Evolutionary conservation across 2,329 filamentous ascomycete genomes (phyloP).

Genomic region (Apiospora phragmitis): DNA sequence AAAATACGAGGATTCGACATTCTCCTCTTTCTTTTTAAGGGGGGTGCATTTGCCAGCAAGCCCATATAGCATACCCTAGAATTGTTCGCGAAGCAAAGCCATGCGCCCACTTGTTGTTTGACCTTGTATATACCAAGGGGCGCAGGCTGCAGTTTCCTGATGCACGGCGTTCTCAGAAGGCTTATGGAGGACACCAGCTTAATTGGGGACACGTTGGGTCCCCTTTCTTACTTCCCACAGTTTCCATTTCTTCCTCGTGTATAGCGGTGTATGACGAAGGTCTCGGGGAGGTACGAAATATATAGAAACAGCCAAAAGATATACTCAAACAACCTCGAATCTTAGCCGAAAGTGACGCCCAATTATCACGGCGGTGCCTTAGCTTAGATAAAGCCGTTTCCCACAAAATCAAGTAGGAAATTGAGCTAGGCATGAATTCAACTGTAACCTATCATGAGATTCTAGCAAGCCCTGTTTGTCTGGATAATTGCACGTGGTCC

Average conservation of each 20-base stretch:
- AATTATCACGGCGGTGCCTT: neutral
- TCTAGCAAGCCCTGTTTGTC: too few species aligned
- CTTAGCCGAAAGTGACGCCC: neutral
- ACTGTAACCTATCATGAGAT: neutral
- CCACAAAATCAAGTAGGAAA: neutral
- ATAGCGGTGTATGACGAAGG: neutral
- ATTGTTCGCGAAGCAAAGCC: neutral
- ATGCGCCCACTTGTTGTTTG: neutral
- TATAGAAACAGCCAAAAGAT: conserved; percentile 6
- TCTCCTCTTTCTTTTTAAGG: neutral
- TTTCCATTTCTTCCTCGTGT: neutral
- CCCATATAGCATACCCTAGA: neutral
- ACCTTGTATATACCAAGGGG: conserved; percentile 1
- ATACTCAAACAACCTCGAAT: neutral
- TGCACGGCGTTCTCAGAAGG: neutral
- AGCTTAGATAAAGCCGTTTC: neutral
- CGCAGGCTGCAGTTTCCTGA: neutral
- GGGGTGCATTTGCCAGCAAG: neutral
- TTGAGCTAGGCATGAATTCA: neutral
- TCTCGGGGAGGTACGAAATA: neutral
- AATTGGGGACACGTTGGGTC: neutral
- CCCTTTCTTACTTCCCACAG: neutral
- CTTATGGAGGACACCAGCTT: neutral
- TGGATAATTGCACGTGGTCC: too few species aligned
- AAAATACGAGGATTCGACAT: conserved; percentile 8